Conservation (phyloP, 768 basidiomycete species). For the Tremella yokohamensis region DNA sequence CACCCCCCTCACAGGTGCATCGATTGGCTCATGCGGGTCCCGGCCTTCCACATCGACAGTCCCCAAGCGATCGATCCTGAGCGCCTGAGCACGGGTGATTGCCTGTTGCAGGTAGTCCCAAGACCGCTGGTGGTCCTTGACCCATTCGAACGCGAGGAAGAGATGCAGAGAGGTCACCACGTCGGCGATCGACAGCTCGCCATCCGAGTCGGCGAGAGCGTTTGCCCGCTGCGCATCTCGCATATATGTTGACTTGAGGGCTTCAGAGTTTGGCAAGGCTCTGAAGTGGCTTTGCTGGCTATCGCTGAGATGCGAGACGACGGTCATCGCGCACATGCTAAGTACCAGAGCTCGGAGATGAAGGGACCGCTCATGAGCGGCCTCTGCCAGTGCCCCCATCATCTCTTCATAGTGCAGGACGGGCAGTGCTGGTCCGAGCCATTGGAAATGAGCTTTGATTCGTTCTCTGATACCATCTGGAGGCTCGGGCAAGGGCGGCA, state of each 20-base stretch:
- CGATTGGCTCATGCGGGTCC: too few species aligned
- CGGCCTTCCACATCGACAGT: not conserved
- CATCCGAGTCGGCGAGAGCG: constrained; percentile 3
- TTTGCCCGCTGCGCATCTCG: constrained; percentile 6
- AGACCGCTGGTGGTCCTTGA: constrained; percentile 5
- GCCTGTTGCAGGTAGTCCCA: constrained; percentile 7
- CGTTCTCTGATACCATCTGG: not conserved
- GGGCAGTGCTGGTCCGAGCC: not conserved
- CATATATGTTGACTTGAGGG: constrained; percentile 1
- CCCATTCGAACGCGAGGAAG: constrained; percentile 3
- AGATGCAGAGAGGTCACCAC: constrained; percentile 1
- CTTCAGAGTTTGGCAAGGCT: not conserved
- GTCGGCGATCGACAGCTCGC: not conserved
- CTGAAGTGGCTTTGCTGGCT: not conserved
- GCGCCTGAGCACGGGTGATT: not conserved
- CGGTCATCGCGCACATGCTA: constrained; percentile 3
- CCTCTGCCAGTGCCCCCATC: not conserved
- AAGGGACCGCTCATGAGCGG: not conserved
- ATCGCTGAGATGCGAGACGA: not conserved
- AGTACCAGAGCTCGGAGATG: constrained; percentile 1
- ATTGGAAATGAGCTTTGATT: not conserved
- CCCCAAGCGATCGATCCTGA: constrained; percentile 1
- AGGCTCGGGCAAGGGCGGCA: constrained; percentile 5
- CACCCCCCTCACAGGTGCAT: not conserved
- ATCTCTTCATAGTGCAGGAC: constrained; percentile 4